These are phyloP conservation scores for Lasiodiplodia citricola DNA, from an alignment of 2,329 filamentous ascomycete genomes.

Conservation along the genomic window DNA sequence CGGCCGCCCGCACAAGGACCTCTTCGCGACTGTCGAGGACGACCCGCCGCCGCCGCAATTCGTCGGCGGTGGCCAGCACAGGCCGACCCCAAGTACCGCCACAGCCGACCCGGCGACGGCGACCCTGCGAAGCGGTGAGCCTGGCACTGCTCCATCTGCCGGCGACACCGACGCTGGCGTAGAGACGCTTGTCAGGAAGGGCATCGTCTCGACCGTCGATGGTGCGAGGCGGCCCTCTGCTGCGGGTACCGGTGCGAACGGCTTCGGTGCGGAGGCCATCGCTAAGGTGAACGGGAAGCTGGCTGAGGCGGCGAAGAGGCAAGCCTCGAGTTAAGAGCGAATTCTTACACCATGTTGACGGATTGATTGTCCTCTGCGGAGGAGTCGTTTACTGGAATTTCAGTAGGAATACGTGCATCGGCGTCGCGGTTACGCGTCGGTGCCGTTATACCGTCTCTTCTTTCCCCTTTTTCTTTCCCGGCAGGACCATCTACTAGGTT, in stretches of 20 bases:
- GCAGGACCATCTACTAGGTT: background rate
- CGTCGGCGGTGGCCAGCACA: constrained; percentile 4
- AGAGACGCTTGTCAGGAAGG: background rate
- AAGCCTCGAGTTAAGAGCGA: background rate
- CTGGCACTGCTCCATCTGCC: background rate
- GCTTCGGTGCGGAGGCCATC: constrained; percentile 9
- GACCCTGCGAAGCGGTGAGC: background rate
- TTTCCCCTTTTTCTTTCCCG: background rate
- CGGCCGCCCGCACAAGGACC: constrained; percentile 8
- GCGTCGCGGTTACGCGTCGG: background rate
- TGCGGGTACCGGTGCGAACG: background rate
- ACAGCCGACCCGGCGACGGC: background rate
- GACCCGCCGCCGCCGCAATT: constrained; percentile 21
- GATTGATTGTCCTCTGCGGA: background rate
- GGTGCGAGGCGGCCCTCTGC: constrained; percentile 2
- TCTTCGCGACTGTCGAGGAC: constrained; percentile 20
- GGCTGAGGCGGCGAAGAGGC: constrained; percentile 11
- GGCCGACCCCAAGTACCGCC: background rate
- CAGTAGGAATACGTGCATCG: background rate
- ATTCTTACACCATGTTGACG: too few species aligned
- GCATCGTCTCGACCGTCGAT: constrained; percentile 11
- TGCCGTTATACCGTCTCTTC: background rate
- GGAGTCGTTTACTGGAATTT: background rate
- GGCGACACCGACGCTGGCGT: background rate
- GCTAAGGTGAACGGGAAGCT: constrained; percentile 13